phyloP scores from a whole-genome alignment of 108 stramenopile genomes.

The Pseudonitzschia delicatissima region DNA sequence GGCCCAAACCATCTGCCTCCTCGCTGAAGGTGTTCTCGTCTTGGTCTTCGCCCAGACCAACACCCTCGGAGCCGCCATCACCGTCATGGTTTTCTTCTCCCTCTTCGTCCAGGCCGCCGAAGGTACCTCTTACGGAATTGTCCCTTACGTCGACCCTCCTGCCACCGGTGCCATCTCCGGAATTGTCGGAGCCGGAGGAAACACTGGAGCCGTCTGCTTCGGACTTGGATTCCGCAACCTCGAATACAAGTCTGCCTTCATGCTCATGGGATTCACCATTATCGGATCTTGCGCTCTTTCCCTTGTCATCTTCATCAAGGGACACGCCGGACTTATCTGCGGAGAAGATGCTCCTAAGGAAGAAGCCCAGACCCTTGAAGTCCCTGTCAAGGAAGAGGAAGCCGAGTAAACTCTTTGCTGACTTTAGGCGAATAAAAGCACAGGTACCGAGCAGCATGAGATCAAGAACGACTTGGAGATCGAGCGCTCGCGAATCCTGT shows the following conservation, averaged over 20 bases:
- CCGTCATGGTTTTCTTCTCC: conserved; percentile 74
- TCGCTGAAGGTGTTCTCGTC: conserved; percentile 60
- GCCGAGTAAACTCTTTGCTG: no score
- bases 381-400: conserved; percentile 7
- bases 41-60: conserved; percentile 59
- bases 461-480: no score
- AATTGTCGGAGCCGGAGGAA: conserved; percentile 81
- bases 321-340: conserved; percentile 55
- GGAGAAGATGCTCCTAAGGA: conserved; percentile 29
- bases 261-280: conserved; percentile 47
- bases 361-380: neutral
- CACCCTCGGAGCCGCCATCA: conserved; percentile 50
- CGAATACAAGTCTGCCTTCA: conserved; percentile 43
- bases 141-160: conserved; percentile 79
- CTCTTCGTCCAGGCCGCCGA: conserved; percentile 80
- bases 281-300: conserved; percentile 43
- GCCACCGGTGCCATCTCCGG: conserved; percentile 76
- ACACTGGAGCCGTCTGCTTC: conserved; percentile 58
- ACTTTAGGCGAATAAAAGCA: no score
- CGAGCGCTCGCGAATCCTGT: no score
- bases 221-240: conserved; percentile 52
- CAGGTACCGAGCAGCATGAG: no score
- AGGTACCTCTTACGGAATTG: conserved; percentile 76
- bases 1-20: conserved; percentile 53
- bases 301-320: conserved; percentile 64